Evolutionary conservation across 2,329 filamentous ascomycete genomes (phyloP).

Genomic region (Triangularia verruculosa): DNA sequence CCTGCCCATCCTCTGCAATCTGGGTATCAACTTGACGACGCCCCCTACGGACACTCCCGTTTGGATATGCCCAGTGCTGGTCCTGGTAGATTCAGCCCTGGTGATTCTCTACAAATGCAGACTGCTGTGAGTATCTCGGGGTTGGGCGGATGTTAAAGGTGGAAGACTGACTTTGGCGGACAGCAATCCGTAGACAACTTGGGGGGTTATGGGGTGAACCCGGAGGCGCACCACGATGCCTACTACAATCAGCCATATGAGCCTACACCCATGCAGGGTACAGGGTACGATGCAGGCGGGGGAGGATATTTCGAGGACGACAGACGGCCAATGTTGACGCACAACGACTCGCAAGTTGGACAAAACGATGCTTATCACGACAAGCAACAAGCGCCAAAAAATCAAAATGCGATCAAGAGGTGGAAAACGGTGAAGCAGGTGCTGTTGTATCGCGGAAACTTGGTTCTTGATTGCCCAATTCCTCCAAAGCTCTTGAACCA

Average conservation of each 20-base stretch:
- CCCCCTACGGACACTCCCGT: conserved; percentile 60
- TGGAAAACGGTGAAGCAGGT: conserved; percentile 99
- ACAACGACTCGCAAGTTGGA: conserved; percentile 48
- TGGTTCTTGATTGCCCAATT: conserved; percentile 94
- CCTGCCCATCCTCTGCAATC: conserved; percentile 70
- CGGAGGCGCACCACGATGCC: conserved; percentile 80
- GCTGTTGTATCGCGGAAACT: conserved; percentile 92
- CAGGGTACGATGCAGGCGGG: conserved; percentile 53
- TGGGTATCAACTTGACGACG: conserved; percentile 80
- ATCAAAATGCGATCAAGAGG: conserved; percentile 66
- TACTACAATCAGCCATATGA: conserved; percentile 85
- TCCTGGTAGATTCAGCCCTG: conserved; percentile 55
- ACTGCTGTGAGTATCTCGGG: conserved; percentile 65
- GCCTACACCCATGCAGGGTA: conserved; percentile 58
- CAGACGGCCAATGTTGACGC: conserved; percentile 70
- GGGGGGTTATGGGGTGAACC: conserved; percentile 66
- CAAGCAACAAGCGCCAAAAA: conserved; percentile 38
- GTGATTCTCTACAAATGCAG: conserved; percentile 77
- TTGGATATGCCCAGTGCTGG: conserved; percentile 66
- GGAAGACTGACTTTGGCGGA: conserved; percentile 17
- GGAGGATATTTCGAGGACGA: conserved; percentile 68
- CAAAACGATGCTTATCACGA: conserved; percentile 46
- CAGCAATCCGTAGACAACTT: conserved; percentile 55
- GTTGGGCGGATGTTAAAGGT: not conserved
- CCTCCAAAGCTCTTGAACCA: conserved; percentile 84